Conservation (phyloP, 83 land plant species). For the Diphasiastrum complanatum region DNA sequence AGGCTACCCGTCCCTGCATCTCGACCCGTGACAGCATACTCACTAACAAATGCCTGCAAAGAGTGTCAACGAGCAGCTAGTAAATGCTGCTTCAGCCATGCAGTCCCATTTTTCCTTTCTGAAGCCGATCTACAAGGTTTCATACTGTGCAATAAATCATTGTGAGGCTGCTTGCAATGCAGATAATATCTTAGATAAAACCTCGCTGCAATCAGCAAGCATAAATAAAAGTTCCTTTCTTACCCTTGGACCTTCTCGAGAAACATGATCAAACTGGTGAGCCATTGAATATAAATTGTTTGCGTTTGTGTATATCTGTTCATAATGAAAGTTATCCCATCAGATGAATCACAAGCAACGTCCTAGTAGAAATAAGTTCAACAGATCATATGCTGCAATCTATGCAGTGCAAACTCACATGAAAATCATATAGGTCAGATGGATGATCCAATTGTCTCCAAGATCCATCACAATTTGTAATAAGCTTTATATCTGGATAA, state of each 20-base stretch:
- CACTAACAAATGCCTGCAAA: constrained; percentile 88
- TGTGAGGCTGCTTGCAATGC: neutral
- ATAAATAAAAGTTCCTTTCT: neutral
- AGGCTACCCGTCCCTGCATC: constrained; percentile 78
- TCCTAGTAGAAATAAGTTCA: neutral
- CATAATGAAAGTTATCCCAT: no score
- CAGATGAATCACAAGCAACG: constrained; percentile 4
- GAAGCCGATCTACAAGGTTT: no score
- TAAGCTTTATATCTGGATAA: constrained; percentile 73
- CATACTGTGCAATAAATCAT: no score
- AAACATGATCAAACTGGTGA: constrained; percentile 53
- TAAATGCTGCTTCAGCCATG: neutral
- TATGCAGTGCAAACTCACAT: constrained; percentile 38
- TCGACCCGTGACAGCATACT: constrained; percentile 78
- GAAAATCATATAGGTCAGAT: constrained; percentile 88
- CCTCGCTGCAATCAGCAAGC: neutral
- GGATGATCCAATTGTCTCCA: constrained; percentile 61
- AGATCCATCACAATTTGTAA: constrained; percentile 89
- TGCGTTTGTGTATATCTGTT: constrained; percentile 65
- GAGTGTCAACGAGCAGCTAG: constrained; percentile 4
- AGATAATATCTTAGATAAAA: neutral
- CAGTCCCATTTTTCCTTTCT: neutral
- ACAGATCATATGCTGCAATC: neutral
- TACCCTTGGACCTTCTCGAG: constrained; percentile 84
- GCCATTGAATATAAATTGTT: constrained; percentile 47